These are phyloP conservation scores for Boletales sp. DNA, from an alignment of 768 basidiomycete genomes.

Conservation along the genomic window DNA sequence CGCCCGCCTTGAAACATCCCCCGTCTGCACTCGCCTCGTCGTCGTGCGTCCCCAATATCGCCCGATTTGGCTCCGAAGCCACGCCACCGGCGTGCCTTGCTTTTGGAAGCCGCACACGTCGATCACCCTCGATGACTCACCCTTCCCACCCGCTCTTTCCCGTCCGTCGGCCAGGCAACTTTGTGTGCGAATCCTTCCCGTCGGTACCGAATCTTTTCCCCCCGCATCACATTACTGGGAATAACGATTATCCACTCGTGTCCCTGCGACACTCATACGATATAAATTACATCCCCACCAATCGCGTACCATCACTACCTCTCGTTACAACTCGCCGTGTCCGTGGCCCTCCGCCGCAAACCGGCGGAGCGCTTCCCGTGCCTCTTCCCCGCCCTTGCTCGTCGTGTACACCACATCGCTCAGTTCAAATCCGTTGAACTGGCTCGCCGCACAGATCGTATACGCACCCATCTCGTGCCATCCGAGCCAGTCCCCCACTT, in stretches of 20 bases:
- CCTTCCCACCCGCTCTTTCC: slow-evolving; percentile 8
- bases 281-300: slow-evolving; percentile 11
- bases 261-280: neutral
- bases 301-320: slow-evolving; percentile 3
- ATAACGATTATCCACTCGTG: too few species aligned
- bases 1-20: neutral
- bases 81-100: slow-evolving; percentile 17
- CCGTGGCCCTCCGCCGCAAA: slow-evolving; percentile 46
- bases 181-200: neutral
- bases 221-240: neutral
- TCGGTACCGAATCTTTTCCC: slow-evolving; percentile 15
- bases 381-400: slow-evolving; percentile 53
- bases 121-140: slow-evolving; percentile 25
- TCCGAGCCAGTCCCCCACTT: slow-evolving; percentile 97
- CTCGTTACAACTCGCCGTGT: slow-evolving; percentile 16
- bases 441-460: slow-evolving; percentile 94
- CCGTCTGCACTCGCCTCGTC: neutral
- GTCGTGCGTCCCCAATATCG: slow-evolving; percentile 1
- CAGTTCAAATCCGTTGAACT: slow-evolving; percentile 88
- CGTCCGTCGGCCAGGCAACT: slow-evolving; percentile 14
- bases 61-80: slow-evolving; percentile 21
- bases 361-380: slow-evolving; percentile 45
- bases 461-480: slow-evolving; percentile 99
- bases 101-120: slow-evolving; percentile 26
- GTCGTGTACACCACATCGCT: slow-evolving; percentile 79